These are phyloP conservation scores for Pseudohyphozyma bogoriensis DNA, from an alignment of 768 basidiomycete species.

Conservation along the genomic window DNA sequence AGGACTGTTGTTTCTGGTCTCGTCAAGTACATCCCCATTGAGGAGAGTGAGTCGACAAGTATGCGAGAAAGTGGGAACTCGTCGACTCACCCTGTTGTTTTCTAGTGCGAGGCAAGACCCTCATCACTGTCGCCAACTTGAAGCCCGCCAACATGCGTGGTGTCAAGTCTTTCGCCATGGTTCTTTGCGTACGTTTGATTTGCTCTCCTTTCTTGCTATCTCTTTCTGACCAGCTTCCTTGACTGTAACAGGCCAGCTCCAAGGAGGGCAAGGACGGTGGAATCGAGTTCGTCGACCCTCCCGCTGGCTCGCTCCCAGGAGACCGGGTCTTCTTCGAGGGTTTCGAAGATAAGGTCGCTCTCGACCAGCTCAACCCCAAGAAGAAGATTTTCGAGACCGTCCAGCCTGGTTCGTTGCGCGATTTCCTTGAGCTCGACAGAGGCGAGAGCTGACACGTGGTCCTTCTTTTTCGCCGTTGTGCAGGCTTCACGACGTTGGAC, in stretches of 20 bases:
- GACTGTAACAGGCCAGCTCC: slow-evolving; percentile 66
- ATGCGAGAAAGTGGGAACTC: too few relatives aligned
- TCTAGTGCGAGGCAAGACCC: slow-evolving; percentile 26
- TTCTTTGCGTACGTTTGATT: slow-evolving; percentile 62
- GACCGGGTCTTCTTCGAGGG: slow-evolving; percentile 95
- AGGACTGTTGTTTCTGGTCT: slow-evolving; percentile 93
- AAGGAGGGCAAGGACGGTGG: slow-evolving; percentile 61
- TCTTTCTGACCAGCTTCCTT: background rate
- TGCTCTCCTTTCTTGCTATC: background rate
- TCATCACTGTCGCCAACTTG: slow-evolving; percentile 49
- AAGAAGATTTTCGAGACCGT: slow-evolving; percentile 98
- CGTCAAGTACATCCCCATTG: slow-evolving; percentile 91
- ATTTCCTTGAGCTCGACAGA: background rate
- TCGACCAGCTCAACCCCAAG: slow-evolving; percentile 79
- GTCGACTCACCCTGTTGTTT: slow-evolving; percentile 27
- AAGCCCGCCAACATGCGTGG: slow-evolving; percentile 97
- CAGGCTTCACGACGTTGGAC: slow-evolving; percentile 81
- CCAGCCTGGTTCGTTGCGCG: slow-evolving; percentile 57
- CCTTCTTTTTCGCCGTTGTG: background rate
- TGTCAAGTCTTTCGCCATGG: slow-evolving; percentile 96
- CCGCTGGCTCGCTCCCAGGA: slow-evolving; percentile 72
- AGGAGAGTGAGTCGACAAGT: slow-evolving; percentile 79
- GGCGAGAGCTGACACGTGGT: background rate
- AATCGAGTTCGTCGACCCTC: slow-evolving; percentile 84
- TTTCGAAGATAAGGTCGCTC: slow-evolving; percentile 59